Base-by-base conservation (phyloP, 163 green algal species). In the Scenedesmus sp. region DNA sequence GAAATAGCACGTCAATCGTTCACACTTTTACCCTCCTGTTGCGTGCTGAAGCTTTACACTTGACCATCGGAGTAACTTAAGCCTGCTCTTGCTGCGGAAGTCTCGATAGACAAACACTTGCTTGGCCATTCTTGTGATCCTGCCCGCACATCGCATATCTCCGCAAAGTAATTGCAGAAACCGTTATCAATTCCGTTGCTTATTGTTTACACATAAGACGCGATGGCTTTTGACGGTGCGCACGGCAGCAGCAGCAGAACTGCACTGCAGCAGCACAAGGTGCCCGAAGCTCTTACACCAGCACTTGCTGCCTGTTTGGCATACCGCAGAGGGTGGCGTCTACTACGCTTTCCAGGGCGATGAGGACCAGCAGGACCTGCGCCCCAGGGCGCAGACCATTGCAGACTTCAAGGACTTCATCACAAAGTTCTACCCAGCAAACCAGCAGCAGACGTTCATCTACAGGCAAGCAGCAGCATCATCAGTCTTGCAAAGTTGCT, bases 331-430 rank as follows among this genome's bases (percentile, higher is more conserved):
- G 88, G 94, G 93, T 2, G 88, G 92, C 13, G 88, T 96, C 0
- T 96, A 92, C 73, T 86, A 87, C 18, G 91, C 88, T 66, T 95
- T 77, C n/a, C 60, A 77, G 16, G 90, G 91, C 3, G 85, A 87
- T 79, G 93, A 93, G 6, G 86, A 92, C 55, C 92, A 92, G 13
- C n/a, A 52, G 4, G 62, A 90, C 67, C 8, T 93, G 4, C 70
- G 87, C 23, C 81, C 93, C 73, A 64, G 83, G 15, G 88, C 60
- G 23, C 88, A 92, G 54, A 54, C 92, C 15, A 62, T 95, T 12
- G 79, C 91, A 5, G 89, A 90, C 55, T 95, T 96, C 83, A 95
- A 95, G 87, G 84, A 95, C 66, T 96, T 96, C 84, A 93, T 95
- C 70, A 87, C 86, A 26, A 89, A 94, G 84, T 92, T 92, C 20